Conservation (phyloP, 495 filamentous ascomycete genomes). For the Cairneyella variabilis region DNA sequence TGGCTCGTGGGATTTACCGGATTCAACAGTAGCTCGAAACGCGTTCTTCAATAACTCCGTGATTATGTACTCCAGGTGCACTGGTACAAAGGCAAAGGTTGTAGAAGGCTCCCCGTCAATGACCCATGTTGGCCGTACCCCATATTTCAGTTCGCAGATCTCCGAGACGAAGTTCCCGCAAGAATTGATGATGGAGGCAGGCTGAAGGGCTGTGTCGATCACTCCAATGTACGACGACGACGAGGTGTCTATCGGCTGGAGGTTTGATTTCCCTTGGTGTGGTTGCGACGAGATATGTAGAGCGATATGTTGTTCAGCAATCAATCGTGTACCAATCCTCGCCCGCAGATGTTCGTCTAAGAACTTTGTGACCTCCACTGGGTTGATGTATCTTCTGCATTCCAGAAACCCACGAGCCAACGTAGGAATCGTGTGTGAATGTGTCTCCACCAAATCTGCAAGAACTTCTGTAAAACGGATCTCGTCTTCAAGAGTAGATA, state of each 20-base stretch:
- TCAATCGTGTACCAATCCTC: slow-evolving; percentile 87
- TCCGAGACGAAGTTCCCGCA: slow-evolving; percentile 90
- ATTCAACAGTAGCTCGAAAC: slow-evolving; percentile 88
- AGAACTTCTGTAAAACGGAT: slow-evolving; percentile 86
- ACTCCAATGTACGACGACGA: slow-evolving; percentile 87
- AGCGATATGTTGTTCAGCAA: slow-evolving; percentile 95
- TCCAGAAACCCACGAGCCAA: slow-evolving; percentile 91
- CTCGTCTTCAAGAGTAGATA: slow-evolving; percentile 82
- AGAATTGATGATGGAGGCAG: slow-evolving; percentile 69
- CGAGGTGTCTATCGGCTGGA: slow-evolving; percentile 36
- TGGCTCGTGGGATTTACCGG: slow-evolving; percentile 69
- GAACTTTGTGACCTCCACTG: slow-evolving; percentile 78
- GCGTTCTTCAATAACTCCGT: slow-evolving; percentile 96
- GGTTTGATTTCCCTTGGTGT: slow-evolving; percentile 41
- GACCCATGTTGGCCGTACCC: slow-evolving; percentile 73
- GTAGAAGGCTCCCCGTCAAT: slow-evolving; percentile 81
- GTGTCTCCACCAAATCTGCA: slow-evolving; percentile 88
- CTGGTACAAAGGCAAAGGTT: slow-evolving; percentile 85
- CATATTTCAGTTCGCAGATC: slow-evolving; percentile 95
- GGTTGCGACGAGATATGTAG: slow-evolving; percentile 80
- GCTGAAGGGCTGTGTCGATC: slow-evolving; percentile 87
- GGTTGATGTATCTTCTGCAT: slow-evolving; percentile 79
- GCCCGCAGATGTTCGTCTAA: slow-evolving; percentile 92
- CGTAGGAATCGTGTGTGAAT: slow-evolving; percentile 88
- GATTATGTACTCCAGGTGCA: slow-evolving; percentile 94